Evolutionary conservation across 257 asterid genomes (phyloP), one percentile per base, ranked within the genome.

Genomic region (Forsythia suspensa): DNA sequence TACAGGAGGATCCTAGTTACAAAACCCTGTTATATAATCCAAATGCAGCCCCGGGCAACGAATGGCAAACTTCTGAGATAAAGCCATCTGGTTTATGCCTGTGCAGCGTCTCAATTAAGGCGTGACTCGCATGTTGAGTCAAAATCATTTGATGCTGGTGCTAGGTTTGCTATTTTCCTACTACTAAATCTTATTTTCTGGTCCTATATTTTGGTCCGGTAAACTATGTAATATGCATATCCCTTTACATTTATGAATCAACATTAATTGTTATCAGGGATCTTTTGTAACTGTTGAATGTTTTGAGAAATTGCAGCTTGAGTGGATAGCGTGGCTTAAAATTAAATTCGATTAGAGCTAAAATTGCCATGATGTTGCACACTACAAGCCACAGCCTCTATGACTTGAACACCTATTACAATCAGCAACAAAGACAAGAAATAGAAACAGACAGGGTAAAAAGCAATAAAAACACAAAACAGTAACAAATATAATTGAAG

Each of bases 21-120:
- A 80, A 61, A 15, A 92, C 97, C 0, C 77, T 94, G 78, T 20
- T 82, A 48, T 94, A 91, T 55, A 92, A 92, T 85, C 98, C 97
- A 1, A 74, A 90, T 76, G 97, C 92, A 42, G 82, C 82, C 2
- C 83, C 87, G 2, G 98, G 96, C 2, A 84, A 79, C 0, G 96
- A 92, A 67, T 94, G 98, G 97, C 81, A 74, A 85, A 86, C 85
- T 21, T 85, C 86, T 20, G 87, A 82, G 34, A 84, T 92, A 13
- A 92, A 86, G 86, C 94, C 90, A 6, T 80, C 89, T 2, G 97
- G 98, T 2, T 72, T 77, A 79, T 92, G 96, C 80, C 73, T 87
- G 9, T 89, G 89, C 80, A 82, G 90, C 59, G 94, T 90, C 42
- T 89, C 98, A 6, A 87, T 94, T 73, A 85, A 85, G 88, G 97